These are phyloP conservation scores for Musa balbisiana DNA, from an alignment of 202 grass and related monocot species.

Conservation along the genomic window DNA sequence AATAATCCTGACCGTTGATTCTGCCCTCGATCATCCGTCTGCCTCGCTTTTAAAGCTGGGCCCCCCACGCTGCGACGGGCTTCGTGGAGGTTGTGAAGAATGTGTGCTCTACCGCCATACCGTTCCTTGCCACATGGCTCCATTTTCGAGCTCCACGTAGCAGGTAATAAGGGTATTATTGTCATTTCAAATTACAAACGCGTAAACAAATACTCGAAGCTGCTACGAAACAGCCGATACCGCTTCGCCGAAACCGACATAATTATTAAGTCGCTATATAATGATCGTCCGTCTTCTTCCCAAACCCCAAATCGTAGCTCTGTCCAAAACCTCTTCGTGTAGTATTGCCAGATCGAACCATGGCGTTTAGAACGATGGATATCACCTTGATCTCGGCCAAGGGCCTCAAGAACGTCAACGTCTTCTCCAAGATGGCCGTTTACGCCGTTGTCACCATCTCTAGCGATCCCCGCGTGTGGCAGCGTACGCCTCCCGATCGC, in stretches of 20 bases:
- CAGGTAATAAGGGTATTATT: too few relatives aligned
- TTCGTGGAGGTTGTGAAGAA: too few relatives aligned
- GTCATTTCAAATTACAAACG: too few relatives aligned
- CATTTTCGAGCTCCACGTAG: too few relatives aligned
- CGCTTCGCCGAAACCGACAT: not conserved
- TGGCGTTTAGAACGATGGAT: constrained; percentile 52
- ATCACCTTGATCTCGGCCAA: constrained; percentile 68
- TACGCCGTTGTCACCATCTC: constrained; percentile 68
- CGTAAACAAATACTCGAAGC: not conserved
- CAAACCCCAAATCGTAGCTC: not conserved
- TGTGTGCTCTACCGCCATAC: too few relatives aligned
- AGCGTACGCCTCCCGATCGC: constrained; percentile 47
- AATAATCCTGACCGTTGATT: too few relatives aligned
- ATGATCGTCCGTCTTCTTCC: not conserved
- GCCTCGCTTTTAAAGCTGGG: too few relatives aligned
- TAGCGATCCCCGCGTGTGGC: constrained; percentile 37
- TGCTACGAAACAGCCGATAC: not conserved
- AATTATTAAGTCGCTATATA: not conserved
- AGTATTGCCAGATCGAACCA: not conserved
- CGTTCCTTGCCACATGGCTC: too few relatives aligned
- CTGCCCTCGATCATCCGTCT: too few relatives aligned
- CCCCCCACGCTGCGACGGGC: too few relatives aligned
- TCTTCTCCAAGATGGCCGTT: constrained; percentile 70
- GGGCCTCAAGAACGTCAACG: constrained; percentile 73
- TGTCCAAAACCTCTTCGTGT: too few relatives aligned